Evolutionary conservation across 129 eudicot genomes (phyloP).

Genomic region (Arctium lappa): DNA sequence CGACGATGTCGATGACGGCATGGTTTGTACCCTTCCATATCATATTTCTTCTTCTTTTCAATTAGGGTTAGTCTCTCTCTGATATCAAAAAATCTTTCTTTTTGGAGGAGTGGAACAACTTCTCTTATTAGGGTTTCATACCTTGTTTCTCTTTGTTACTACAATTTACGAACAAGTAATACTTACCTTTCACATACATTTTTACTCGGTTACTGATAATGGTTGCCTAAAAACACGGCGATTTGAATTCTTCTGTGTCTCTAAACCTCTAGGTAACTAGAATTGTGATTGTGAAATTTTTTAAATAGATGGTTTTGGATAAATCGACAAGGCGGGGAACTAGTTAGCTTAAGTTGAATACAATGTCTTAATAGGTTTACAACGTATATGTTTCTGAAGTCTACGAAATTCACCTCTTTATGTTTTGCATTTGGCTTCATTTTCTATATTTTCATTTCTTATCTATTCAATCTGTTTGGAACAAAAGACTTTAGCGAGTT

Average conservation of each 20-base stretch:
- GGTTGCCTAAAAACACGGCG: neutral
- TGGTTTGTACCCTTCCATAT: slow-evolving; percentile 93
- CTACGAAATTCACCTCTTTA: neutral
- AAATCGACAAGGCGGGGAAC: neutral
- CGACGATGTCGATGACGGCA: slow-evolving; percentile 93
- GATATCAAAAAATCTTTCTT: neutral
- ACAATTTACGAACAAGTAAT: neutral
- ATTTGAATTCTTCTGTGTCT: neutral
- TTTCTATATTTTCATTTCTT: neutral
- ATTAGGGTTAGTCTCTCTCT: neutral
- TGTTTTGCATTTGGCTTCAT: neutral
- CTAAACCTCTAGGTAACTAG: neutral
- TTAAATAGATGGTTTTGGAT: neutral
- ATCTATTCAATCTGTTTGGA: neutral
- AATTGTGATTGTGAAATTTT: neutral
- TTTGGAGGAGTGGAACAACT: neutral
- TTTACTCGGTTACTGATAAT: neutral
- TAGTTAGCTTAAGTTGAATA: neutral
- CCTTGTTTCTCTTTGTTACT: neutral
- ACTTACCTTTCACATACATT: neutral
- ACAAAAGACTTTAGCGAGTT: slow-evolving; percentile 3
- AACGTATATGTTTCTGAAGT: neutral
- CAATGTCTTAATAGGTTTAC: neutral
- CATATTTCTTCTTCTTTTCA: neutral
- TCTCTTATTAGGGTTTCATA: neutral